A percentile compares a stretch with the other conserved stretches of the same genome.
Evolutionary conservation across 2,329 filamentous ascomycete species (phyloP).

Genomic region (Tolypocladium nubicola): DNA sequence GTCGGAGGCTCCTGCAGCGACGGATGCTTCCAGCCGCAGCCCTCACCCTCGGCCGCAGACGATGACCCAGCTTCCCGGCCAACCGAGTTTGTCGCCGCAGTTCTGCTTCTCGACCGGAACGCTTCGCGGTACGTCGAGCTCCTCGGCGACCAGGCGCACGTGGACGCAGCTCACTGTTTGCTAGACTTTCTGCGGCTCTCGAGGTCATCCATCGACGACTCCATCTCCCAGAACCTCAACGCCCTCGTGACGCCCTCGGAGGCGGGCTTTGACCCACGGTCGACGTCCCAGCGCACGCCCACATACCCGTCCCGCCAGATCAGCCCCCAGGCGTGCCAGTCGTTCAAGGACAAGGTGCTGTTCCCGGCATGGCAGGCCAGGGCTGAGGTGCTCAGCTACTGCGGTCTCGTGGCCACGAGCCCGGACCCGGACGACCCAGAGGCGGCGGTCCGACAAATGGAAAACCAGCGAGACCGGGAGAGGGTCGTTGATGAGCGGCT

Average conservation of each 20-base stretch:
- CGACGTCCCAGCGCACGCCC: conserved; percentile 54
- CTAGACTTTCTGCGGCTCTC: conserved; percentile 86
- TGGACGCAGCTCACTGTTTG: background rate
- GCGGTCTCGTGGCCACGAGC: conserved; percentile 74
- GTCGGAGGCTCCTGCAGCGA: conserved; percentile 22
- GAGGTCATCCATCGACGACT: conserved; percentile 78
- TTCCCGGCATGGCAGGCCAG: conserved; percentile 84
- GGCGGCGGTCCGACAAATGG: conserved; percentile 54
- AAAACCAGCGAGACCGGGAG: conserved; percentile 60
- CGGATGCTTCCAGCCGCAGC: conserved; percentile 23
- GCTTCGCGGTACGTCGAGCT: conserved; percentile 47
- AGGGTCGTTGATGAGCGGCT: conserved; percentile 75
- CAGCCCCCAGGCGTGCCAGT: conserved; percentile 49
- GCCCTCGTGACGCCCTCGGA: conserved; percentile 68
- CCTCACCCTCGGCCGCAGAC: conserved; percentile 20
- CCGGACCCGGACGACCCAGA: conserved; percentile 84
- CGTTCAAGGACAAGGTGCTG: conserved; percentile 67
- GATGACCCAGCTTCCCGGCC: conserved; percentile 34
- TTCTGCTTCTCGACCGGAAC: conserved; percentile 67
- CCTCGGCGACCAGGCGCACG: background rate
- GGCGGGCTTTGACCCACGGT: conserved; percentile 66
- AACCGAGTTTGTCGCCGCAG: conserved; percentile 54
- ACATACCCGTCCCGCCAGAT: conserved; percentile 43
- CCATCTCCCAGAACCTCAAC: conserved; percentile 88
- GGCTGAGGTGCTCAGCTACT: conserved; percentile 79